These are phyloP conservation scores for Colletotrichum sublineola DNA, from an alignment of 2,329 filamentous ascomycete species.

Conservation along the genomic window DNA sequence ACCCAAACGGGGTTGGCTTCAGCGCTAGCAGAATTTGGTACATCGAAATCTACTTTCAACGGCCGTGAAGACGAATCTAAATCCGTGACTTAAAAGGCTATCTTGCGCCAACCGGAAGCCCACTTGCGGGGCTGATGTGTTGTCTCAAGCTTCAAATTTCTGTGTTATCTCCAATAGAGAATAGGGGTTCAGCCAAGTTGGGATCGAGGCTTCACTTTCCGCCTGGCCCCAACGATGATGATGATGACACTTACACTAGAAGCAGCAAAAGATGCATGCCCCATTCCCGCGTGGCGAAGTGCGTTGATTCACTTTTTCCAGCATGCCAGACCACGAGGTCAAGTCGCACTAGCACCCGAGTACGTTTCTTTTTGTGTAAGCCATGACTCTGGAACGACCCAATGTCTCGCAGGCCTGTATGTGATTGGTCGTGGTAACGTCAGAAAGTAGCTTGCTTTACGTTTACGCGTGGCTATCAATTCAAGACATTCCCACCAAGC, in stretches of 20 bases:
- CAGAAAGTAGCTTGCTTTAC: slow-evolving; percentile 32
- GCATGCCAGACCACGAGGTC: slow-evolving; percentile 40
- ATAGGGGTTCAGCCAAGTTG: slow-evolving; percentile 10
- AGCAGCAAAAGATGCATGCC: slow-evolving; percentile 6
- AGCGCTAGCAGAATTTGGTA: background rate
- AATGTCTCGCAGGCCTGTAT: slow-evolving; percentile 10
- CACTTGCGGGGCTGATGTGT: background rate
- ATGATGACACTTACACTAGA: slow-evolving; percentile 16
- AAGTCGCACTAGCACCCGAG: slow-evolving; percentile 24
- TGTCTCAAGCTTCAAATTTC: background rate
- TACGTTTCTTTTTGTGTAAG: slow-evolving; percentile 29
- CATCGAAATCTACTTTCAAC: background rate
- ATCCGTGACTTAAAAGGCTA: background rate
- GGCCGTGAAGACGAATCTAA: background rate
- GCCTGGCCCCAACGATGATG: slow-evolving; percentile 5
- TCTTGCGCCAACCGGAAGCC: slow-evolving; percentile 1
- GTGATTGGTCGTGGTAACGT: slow-evolving; percentile 27
- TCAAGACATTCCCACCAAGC: slow-evolving; percentile 25
- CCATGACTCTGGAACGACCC: slow-evolving; percentile 26
- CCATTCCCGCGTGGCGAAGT: slow-evolving; percentile 38
- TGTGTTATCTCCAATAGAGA: background rate
- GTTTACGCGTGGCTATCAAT: slow-evolving; percentile 21
- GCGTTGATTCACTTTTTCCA: slow-evolving; percentile 29
- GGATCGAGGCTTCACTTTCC: slow-evolving; percentile 1
- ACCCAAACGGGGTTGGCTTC: background rate